Base-by-base conservation (phyloP, 1,284 basidiomycete species). In the Pseudozyma thailandica region DNA sequence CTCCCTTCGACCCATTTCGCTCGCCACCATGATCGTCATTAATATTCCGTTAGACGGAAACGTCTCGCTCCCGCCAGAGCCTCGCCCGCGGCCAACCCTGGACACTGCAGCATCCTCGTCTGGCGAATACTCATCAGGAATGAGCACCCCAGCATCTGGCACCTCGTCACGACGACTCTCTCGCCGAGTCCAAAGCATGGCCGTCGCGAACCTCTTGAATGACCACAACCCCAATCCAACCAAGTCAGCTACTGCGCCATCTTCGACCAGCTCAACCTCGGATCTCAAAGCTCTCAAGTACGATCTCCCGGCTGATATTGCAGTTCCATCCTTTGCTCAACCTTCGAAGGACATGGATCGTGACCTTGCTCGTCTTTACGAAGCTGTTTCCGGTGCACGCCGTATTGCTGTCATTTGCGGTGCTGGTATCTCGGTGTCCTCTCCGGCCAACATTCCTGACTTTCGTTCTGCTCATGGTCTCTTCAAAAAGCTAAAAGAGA, bases 371-470 rank as follows among this genome's bases (percentile, higher is more conserved):
- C 68, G 77, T 2, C 50, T 81, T 20, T 82, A 75, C 54, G 72
- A 76, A 26, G 75, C 90, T 20, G 89, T 94, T 47, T 83, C 91
- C 63, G 90, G 90, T 79, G 91, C 93, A 3, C 90, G 88, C 79
- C 87, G 91, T 45, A 88, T 95, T 74, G 91, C 93, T 25, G 90
- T 94, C 68, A 88, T 95, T 42, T 92, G 90, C 80, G 93, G 92
- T 63, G 94, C 94, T 50, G 94, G 94, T 28, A 92, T 96, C 65
- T 94, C 92, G 48, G 93, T 82, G 41, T 81, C 81, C 10, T 64
- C 94, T 2, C 88, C 90, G 37, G 92, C 92, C 51, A 90, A 92
- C 44, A 96, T 97, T 44, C 93, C 94, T 28, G 94, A 96, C 84
- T 97, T 97, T 83, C 86, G 94, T 71, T 93, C 91, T 2, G 84